A percentile compares a stretch with the other conserved stretches of the same genome.
Evolutionary conservation across 148 eudicot species (phyloP).

Genomic region (Cornus controversa): DNA sequence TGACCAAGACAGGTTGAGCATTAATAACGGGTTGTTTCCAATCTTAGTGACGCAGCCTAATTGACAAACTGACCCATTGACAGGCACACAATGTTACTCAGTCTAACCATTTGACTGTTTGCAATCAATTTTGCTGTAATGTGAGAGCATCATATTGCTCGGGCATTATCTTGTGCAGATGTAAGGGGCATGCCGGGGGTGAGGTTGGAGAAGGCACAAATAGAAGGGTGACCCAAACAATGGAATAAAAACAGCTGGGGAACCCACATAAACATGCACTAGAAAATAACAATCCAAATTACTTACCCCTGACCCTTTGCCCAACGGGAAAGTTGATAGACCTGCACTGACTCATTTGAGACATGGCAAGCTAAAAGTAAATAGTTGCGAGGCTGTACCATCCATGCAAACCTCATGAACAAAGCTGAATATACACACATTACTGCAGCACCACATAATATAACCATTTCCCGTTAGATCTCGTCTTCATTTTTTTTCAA

Average conservation of each 20-base stretch:
- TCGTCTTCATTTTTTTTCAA: background rate
- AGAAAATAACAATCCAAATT: background rate
- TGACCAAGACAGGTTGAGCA: no score
- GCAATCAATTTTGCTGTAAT: no score
- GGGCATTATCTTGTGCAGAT: no score
- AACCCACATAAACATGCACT: background rate
- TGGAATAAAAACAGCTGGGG: background rate
- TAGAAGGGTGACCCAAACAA: background rate
- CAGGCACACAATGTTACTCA: no score
- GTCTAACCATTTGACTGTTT: no score
- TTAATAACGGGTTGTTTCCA: no score
- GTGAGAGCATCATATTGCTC: no score
- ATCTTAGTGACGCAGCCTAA: no score
- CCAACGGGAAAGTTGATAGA: constrained; percentile 95
- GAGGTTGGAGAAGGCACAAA: background rate
- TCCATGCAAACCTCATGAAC: constrained; percentile 99
- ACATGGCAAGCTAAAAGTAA: constrained; percentile 86
- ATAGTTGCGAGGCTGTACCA: constrained; percentile 96
- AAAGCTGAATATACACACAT: constrained; percentile 87
- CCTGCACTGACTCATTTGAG: constrained; percentile 89
- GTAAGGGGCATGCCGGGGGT: no score
- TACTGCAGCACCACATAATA: constrained; percentile 47
- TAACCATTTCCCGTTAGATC: constrained; percentile 18
- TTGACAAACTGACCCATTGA: no score
- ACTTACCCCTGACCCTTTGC: constrained; percentile 80